Conservation (phyloP, 2,329 filamentous ascomycete species). For the Penicillium paneum region DNA sequence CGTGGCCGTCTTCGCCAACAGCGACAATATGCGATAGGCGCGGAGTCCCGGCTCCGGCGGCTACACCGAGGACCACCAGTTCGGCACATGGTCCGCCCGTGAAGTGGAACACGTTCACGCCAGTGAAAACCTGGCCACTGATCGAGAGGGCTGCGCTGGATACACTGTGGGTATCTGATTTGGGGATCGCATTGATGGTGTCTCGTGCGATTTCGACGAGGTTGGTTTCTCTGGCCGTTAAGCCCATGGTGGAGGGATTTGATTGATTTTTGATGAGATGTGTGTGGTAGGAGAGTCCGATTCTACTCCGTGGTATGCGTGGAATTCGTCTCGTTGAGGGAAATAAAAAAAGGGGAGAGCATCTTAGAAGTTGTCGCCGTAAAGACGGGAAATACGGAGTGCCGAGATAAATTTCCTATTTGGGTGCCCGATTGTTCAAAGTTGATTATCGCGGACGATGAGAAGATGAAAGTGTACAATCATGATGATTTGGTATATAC, state of each 20-base stretch:
- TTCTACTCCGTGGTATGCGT: neutral
- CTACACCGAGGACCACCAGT: slow-evolving; percentile 27
- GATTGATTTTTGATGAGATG: neutral
- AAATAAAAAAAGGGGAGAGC: too few relatives aligned
- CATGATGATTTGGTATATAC: too few relatives aligned
- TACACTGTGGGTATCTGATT: slow-evolving; percentile 19
- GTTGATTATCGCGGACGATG: neutral
- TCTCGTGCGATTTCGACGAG: neutral
- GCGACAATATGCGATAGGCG: slow-evolving; percentile 27
- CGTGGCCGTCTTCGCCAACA: slow-evolving; percentile 20
- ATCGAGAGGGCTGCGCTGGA: slow-evolving; percentile 16
- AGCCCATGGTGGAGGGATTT: neutral
- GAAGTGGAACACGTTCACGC: slow-evolving; percentile 27
- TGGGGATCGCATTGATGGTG: slow-evolving; percentile 11
- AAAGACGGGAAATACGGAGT: neutral
- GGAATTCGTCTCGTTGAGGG: neutral
- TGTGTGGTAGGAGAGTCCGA: neutral
- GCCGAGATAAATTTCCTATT: neutral
- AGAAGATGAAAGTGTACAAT: neutral
- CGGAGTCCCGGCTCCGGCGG: slow-evolving; percentile 20
- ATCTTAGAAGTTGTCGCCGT: neutral
- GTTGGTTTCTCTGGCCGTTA: neutral
- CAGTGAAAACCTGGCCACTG: slow-evolving; percentile 21
- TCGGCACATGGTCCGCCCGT: slow-evolving; percentile 32
- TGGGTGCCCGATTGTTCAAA: neutral